Conservation (phyloP, 2,329 filamentous ascomycete species). For the Diaporthe ilicicola region DNA sequence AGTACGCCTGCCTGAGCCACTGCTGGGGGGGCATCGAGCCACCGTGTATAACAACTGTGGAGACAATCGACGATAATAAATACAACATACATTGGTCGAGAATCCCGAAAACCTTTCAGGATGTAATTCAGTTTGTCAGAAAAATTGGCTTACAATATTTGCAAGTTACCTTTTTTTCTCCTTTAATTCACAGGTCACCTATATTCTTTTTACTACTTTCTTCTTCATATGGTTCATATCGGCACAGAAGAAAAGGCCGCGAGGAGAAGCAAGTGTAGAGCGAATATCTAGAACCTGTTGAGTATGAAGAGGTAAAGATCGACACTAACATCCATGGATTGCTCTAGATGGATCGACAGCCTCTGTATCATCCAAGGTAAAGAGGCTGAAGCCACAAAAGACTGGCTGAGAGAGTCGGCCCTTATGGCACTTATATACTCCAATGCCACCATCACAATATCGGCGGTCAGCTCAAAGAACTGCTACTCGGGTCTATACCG, state of each 20-base stretch:
- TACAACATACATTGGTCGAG: neutral
- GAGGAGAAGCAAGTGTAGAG: no score
- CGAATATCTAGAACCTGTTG: no score
- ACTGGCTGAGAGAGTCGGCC: neutral
- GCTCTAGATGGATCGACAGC: neutral
- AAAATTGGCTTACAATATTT: neutral
- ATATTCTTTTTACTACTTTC: no score
- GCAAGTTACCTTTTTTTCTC: neutral
- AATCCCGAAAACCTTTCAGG: neutral
- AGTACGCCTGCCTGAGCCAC: neutral
- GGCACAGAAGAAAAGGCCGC: no score
- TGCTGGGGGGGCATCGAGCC: neutral
- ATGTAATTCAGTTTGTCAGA: neutral
- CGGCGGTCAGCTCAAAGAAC: neutral
- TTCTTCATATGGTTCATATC: no score
- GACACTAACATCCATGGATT: no score
- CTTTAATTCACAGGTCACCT: no score
- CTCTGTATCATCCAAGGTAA: neutral
- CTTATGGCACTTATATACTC: slow-evolving; percentile 2
- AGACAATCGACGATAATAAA: neutral
- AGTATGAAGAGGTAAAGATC: no score
- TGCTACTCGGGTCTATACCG: neutral
- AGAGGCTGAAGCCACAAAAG: neutral
- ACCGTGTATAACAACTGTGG: neutral
- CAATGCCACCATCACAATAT: neutral